Conservation (phyloP, 2,329 filamentous ascomycete genomes). For the Diaporthe nobilis region DNA sequence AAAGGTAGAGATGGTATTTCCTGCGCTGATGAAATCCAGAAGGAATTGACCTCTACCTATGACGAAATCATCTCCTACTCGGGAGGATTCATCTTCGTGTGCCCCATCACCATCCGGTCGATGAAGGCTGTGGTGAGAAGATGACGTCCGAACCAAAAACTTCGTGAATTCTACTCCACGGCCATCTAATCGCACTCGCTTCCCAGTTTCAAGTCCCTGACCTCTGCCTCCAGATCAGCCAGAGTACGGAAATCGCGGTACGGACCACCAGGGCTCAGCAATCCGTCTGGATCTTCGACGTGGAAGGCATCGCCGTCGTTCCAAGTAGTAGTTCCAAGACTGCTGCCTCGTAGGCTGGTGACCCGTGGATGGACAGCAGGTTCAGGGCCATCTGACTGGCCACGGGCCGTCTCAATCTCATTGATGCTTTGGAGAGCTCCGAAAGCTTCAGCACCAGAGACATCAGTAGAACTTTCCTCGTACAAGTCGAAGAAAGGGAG, state of each 20-base stretch:
- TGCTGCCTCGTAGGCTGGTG: neutral
- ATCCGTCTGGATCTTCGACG: slow-evolving; percentile 2
- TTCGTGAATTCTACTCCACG: neutral
- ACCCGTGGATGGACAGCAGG: neutral
- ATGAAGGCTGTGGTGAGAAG: neutral
- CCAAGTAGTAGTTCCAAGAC: neutral
- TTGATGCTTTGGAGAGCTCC: slow-evolving; percentile 42
- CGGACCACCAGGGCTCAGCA: slow-evolving; percentile 22
- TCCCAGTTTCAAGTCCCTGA: neutral
- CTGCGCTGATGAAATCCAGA: neutral
- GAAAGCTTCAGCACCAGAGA: slow-evolving; percentile 42
- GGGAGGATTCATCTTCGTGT: neutral
- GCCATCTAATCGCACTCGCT: neutral
- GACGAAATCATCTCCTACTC: no score
- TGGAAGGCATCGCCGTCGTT: neutral
- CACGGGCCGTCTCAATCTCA: slow-evolving; percentile 42
- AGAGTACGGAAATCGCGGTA: slow-evolving; percentile 3
- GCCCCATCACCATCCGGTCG: neutral
- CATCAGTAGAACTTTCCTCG: slow-evolving; percentile 43
- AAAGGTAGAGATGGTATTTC: neutral
- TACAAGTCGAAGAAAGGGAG: slow-evolving; percentile 55
- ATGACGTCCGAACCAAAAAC: neutral
- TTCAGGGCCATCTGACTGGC: slow-evolving; percentile 19
- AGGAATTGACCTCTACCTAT: neutral
- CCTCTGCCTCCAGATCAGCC: slow-evolving; percentile 8